Evolutionary conservation across 2,329 filamentous ascomycete species (phyloP).

Genomic region (Berkeleyomyces basicola): DNA sequence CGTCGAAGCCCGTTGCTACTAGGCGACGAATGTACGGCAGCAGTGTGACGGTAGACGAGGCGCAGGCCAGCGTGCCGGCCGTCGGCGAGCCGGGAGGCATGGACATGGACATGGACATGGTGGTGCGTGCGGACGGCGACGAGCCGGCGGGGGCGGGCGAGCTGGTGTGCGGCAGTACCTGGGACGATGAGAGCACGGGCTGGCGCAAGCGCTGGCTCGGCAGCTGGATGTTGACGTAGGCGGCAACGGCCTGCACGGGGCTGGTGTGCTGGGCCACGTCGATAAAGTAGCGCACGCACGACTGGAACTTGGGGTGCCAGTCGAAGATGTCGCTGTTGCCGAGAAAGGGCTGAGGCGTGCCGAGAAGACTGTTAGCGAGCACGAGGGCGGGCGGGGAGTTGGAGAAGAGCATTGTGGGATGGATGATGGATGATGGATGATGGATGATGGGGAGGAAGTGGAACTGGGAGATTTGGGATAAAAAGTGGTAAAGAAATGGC

Average conservation of each 20-base stretch:
- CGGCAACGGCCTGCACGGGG: conserved; percentile 72
- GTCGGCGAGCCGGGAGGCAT: conserved; percentile 3
- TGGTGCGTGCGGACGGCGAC: conserved; percentile 12
- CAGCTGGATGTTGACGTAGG: conserved; percentile 80
- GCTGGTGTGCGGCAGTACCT: conserved; percentile 18
- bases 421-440: neutral
- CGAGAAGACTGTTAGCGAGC: neutral
- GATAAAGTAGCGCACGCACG: conserved; percentile 79
- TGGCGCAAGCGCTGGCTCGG: conserved; percentile 53
- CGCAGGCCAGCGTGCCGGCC: conserved; percentile 16
- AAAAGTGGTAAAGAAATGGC: too few species aligned
- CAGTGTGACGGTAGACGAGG: conserved; percentile 40
- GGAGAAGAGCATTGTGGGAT: neutral
- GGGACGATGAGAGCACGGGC: conserved; percentile 17
- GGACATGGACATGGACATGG: neutral
- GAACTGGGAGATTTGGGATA: neutral
- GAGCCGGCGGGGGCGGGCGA: conserved; percentile 19
- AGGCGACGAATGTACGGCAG: conserved; percentile 82
- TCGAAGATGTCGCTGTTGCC: conserved; percentile 53
- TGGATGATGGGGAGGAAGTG: neutral
- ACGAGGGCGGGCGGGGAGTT: neutral
- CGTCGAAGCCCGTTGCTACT: conserved; percentile 82
- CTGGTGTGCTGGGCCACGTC: conserved; percentile 75
- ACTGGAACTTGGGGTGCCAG: conserved; percentile 85
- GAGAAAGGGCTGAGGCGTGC: conserved; percentile 24